Evolutionary conservation across 1,139 yeast species (phyloP).

Genomic region (Lodderomyces metapsilosis): DNA sequence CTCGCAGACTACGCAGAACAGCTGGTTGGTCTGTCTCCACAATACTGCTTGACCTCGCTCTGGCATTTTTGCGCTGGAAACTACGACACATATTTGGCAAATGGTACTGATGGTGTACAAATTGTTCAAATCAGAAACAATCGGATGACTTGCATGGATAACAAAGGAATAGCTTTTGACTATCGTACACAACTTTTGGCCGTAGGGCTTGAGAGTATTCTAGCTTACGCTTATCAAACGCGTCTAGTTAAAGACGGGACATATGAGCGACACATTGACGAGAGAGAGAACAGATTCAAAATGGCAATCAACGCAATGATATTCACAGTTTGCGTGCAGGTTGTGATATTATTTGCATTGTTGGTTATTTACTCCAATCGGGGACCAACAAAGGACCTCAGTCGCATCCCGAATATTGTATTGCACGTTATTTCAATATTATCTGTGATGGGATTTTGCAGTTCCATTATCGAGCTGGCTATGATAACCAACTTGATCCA

Average conservation of each 20-base stretch:
- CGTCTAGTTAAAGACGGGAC: conserved; percentile 13
- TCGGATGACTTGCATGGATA: conserved; percentile 21
- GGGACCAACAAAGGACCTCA: conserved; percentile 20
- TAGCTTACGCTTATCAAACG: conserved; percentile 46
- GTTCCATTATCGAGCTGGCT: conserved; percentile 28
- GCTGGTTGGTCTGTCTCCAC: conserved; percentile 53
- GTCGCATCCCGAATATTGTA: conserved; percentile 25
- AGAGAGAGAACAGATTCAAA: conserved; percentile 16
- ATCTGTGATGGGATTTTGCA: conserved; percentile 32
- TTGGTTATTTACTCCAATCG: conserved; percentile 36
- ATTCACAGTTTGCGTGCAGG: conserved; percentile 24
- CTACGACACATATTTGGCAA: conserved; percentile 26
- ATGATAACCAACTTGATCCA: conserved; percentile 26
- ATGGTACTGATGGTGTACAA: conserved; percentile 9
- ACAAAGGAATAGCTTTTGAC: conserved; percentile 35
- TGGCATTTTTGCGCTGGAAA: conserved; percentile 50
- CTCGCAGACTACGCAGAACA: conserved; percentile 46
- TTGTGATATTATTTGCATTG: conserved; percentile 27
- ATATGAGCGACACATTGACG: conserved; percentile 20
- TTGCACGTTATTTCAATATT: conserved; percentile 32
- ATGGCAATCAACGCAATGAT: conserved; percentile 19
- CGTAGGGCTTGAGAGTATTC: conserved; percentile 42
- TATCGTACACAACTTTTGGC: conserved; percentile 40
- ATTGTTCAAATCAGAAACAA: conserved; percentile 19
- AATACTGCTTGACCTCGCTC: conserved; percentile 41